These are phyloP conservation scores for Graphilbum fragrans DNA, from an alignment of 2,329 filamentous ascomycete species.

Conservation along the genomic window DNA sequence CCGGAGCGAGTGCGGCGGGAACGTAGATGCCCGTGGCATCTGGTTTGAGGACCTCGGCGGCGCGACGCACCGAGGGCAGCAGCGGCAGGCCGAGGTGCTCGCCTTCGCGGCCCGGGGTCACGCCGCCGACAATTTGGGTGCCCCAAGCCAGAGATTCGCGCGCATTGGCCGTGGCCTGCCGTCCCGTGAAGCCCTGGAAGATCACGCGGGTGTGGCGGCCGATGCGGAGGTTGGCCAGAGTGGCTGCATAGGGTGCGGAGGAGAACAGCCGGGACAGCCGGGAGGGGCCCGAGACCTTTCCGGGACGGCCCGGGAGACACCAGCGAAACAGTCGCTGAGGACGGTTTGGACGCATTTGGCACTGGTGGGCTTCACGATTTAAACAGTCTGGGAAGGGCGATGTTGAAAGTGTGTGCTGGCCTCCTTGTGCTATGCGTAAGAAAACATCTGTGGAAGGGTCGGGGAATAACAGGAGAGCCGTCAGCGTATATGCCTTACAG, in stretches of 20 bases:
- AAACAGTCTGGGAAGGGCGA: too few species aligned
- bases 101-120: slow-evolving; percentile 44
- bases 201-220: slow-evolving; percentile 26
- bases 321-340: too few species aligned
- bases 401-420: too few species aligned
- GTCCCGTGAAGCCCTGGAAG: slow-evolving; percentile 29
- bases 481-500: too few species aligned
- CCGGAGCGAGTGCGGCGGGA: slow-evolving; percentile 58
- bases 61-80: slow-evolving; percentile 54
- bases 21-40: slow-evolving; percentile 74
- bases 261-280: not conserved
- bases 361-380: too few species aligned
- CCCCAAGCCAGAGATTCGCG: slow-evolving; percentile 66
- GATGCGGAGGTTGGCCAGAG: slow-evolving; percentile 24
- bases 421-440: too few species aligned
- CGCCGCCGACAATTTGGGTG: slow-evolving; percentile 68
- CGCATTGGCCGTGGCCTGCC: slow-evolving; percentile 60
- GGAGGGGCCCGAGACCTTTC: not conserved
- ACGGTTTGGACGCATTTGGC: too few species aligned
- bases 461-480: too few species aligned
- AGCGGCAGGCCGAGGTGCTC: slow-evolving; percentile 59
- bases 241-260: slow-evolving; percentile 17
- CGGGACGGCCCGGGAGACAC: not conserved
- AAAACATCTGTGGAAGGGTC: too few species aligned
- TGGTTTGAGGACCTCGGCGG: slow-evolving; percentile 57